Conservation (phyloP, 805 yeast species). For the Metschnikowia vanudenii region DNA sequence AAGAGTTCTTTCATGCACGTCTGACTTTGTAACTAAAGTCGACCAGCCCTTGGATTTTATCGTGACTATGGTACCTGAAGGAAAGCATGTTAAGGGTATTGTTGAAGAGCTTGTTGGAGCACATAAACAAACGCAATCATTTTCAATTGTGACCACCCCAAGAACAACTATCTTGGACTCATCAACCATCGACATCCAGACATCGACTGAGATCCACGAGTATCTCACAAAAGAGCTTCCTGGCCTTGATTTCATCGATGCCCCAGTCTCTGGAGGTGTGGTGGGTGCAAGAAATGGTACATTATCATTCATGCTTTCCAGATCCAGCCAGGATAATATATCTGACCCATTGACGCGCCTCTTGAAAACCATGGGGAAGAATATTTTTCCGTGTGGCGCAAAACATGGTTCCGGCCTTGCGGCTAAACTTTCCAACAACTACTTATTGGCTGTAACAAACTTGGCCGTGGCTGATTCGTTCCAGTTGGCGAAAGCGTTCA, state of each 20-base stretch:
- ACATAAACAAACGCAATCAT: slow-evolving; percentile 19
- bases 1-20: slow-evolving; percentile 20
- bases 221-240: slow-evolving; percentile 33
- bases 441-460: slow-evolving; percentile 51
- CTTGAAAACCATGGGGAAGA: slow-evolving; percentile 45
- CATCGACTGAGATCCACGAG: slow-evolving; percentile 42
- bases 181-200: slow-evolving; percentile 51
- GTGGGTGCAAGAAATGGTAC: slow-evolving; percentile 53
- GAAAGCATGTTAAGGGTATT: slow-evolving; percentile 45
- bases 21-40: slow-evolving; percentile 30
- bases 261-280: slow-evolving; percentile 58
- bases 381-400: slow-evolving; percentile 48
- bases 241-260: slow-evolving; percentile 46
- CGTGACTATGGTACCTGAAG: slow-evolving; percentile 56
- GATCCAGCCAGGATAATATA: slow-evolving; percentile 28
- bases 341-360: slow-evolving; percentile 31
- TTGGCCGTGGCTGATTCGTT: slow-evolving; percentile 56
- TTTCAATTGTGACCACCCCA: not conserved
- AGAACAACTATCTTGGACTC: slow-evolving; percentile 44
- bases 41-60: slow-evolving; percentile 39
- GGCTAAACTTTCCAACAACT: slow-evolving; percentile 54
- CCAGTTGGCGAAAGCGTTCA: slow-evolving; percentile 49
- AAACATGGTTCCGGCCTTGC: slow-evolving; percentile 52
- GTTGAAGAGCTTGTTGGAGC: slow-evolving; percentile 37
- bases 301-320: slow-evolving; percentile 52